A percentile compares a stretch with the other conserved stretches of the same genome.
phyloP scores from a whole-genome alignment of 768 basidiomycete genomes.

The Trametes meyenii region DNA sequence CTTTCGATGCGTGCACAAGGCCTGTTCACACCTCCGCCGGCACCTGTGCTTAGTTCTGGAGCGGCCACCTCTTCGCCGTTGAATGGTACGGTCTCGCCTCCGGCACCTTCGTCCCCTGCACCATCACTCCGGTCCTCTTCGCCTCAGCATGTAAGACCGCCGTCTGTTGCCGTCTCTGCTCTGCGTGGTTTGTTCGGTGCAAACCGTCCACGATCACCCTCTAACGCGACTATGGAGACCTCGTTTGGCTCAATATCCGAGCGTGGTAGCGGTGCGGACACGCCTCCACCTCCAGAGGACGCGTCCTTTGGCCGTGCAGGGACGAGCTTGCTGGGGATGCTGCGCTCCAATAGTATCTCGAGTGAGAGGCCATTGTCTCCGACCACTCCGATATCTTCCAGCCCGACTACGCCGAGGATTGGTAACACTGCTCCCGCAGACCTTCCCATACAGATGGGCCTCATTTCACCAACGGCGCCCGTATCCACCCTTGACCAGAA shows the following conservation, averaged over 20 bases:
- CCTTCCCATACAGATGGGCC: constrained; percentile 40
- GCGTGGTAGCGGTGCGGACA: constrained; percentile 29
- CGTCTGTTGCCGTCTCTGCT: constrained; percentile 49
- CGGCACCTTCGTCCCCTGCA: constrained; percentile 33
- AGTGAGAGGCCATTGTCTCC: constrained; percentile 28
- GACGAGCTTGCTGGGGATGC: constrained; percentile 55
- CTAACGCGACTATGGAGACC: constrained; percentile 35
- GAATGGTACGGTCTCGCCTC: constrained; percentile 29
- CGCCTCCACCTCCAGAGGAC: constrained; percentile 35
- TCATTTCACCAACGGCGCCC: constrained; percentile 27
- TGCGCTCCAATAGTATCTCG: constrained; percentile 44
- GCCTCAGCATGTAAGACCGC: constrained; percentile 18
- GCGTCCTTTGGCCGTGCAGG: constrained; percentile 63
- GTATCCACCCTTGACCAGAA: constrained; percentile 38
- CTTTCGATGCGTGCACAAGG: constrained; percentile 76
- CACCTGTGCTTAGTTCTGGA: constrained; percentile 2
- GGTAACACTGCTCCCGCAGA: constrained; percentile 28
- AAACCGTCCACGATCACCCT: constrained; percentile 58
- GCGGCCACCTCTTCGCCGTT: neutral
- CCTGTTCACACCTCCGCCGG: constrained; percentile 46
- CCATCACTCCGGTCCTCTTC: constrained; percentile 27
- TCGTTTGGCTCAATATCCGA: constrained; percentile 32
- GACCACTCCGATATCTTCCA: constrained; percentile 23
- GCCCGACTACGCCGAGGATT: constrained; percentile 26
- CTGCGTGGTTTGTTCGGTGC: constrained; percentile 59